These are phyloP conservation scores for Lecanoromycetidae sp. DNA, from an alignment of 2,329 filamentous ascomycete genomes.

Conservation along the genomic window DNA sequence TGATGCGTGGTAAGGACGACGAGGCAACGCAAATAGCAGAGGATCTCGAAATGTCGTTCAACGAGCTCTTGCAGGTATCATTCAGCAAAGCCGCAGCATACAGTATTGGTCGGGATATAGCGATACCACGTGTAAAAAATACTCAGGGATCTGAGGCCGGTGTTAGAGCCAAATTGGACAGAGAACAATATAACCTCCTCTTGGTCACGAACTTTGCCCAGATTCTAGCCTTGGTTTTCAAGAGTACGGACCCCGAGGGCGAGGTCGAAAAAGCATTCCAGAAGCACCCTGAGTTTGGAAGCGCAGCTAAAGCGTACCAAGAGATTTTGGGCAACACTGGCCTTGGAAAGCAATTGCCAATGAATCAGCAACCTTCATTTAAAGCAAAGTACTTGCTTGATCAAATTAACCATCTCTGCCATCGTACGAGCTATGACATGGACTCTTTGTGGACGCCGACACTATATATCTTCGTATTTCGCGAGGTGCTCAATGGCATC, in stretches of 20 bases:
- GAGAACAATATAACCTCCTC: conserved; percentile 49
- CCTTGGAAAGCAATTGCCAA: conserved; percentile 53
- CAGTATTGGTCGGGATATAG: conserved; percentile 64
- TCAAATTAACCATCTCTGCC: conserved; percentile 67
- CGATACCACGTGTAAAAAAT: conserved; percentile 31
- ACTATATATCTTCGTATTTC: conserved; percentile 59
- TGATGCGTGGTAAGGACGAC: conserved; percentile 65
- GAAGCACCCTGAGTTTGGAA: conserved; percentile 45
- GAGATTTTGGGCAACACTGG: conserved; percentile 58
- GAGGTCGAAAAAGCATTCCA: conserved; percentile 56
- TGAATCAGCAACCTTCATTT: conserved; percentile 80
- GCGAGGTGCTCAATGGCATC: conserved; percentile 68
- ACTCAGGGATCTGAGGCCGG: conserved; percentile 46
- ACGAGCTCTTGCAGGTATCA: conserved; percentile 49
- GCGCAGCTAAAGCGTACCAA: conserved; percentile 52
- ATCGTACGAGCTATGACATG: conserved; percentile 54
- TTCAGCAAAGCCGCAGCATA: conserved; percentile 78
- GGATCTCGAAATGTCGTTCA: conserved; percentile 42
- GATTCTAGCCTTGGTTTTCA: conserved; percentile 64
- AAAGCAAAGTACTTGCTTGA: conserved; percentile 62
- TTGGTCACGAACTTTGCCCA: conserved; percentile 61
- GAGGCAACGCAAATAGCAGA: conserved; percentile 49
- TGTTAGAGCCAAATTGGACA: conserved; percentile 58
- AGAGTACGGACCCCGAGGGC: conserved; percentile 65
- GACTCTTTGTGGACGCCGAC: conserved; percentile 62